Conservation (phyloP, 2,329 filamentous ascomycete species). For the Chaetomiaceae sp. region DNA sequence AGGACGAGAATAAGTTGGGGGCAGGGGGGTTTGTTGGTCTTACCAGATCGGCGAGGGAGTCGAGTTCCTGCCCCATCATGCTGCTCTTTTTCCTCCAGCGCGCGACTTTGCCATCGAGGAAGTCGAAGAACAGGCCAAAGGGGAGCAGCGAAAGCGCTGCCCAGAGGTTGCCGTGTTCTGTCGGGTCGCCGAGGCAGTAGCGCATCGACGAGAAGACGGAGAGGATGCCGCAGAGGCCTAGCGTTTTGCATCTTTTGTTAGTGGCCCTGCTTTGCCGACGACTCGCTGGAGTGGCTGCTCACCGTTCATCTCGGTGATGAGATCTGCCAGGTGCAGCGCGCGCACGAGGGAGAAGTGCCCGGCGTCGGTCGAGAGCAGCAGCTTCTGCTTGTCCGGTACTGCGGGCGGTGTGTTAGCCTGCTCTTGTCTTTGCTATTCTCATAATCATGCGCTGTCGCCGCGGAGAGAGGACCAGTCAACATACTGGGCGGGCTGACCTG, state of each 20-base stretch:
- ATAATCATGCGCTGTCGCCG: slow-evolving; percentile 10
- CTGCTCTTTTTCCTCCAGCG: slow-evolving; percentile 96
- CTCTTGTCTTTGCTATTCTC: background rate
- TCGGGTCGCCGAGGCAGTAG: slow-evolving; percentile 74
- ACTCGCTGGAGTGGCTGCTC: slow-evolving; percentile 23
- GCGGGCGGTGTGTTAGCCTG: slow-evolving; percentile 17
- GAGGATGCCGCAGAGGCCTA: slow-evolving; percentile 85
- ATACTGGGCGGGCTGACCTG: slow-evolving; percentile 20
- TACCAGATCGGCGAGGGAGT: slow-evolving; percentile 93
- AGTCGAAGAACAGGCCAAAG: slow-evolving; percentile 93
- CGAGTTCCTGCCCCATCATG: slow-evolving; percentile 95
- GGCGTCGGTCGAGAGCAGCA: slow-evolving; percentile 62
- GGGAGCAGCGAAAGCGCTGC: slow-evolving; percentile 82
- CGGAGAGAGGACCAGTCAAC: slow-evolving; percentile 9
- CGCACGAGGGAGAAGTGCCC: slow-evolving; percentile 69
- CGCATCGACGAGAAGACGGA: slow-evolving; percentile 93
- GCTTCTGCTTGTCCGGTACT: slow-evolving; percentile 73
- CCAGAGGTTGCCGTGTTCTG: slow-evolving; percentile 67
- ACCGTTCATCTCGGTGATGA: slow-evolving; percentile 82
- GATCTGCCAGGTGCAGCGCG: slow-evolving; percentile 73
- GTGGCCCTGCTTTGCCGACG: background rate
- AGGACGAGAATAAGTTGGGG: too few relatives aligned
- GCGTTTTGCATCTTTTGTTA: slow-evolving; percentile 4
- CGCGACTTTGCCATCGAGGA: slow-evolving; percentile 95
- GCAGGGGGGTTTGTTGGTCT: slow-evolving; percentile 31